Base-by-base conservation (phyloP, 176 grass and related monocot species). In the Aegilops speltoides region DNA sequence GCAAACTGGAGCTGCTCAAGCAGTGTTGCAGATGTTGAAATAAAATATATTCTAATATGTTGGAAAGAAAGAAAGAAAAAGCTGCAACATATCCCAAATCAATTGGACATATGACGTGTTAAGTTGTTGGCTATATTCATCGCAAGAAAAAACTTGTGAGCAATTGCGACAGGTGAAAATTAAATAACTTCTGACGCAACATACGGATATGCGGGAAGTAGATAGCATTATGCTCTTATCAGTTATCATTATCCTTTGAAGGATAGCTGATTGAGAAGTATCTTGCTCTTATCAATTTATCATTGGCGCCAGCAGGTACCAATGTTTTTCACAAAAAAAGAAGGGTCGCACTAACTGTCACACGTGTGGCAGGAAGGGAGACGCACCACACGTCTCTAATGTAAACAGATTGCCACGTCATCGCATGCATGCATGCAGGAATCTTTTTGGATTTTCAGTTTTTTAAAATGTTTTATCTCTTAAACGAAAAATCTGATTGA, bases 1-100 rank as follows among this genome's bases (percentile, higher is more conserved):
- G 82, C 79, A 71, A 89, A 85, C 82, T 31, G 76, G 34, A 43
- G 57, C 66, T 31, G 82, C 71, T 74, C 67, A 84, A 73, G 26
- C 67, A 43, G 81, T 22, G 40, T 41, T 41, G 46, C 46, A 5
- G 46, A 16, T 14, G 14, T 6, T 1, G 46, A 50, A 4, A 15
- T 4, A 50, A 52, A 52, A 52, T 16, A 52, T 52, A 52, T 52
- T 20, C 6, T 20, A 57, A 20, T 57, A 2, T 57, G 6, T 19
- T 8, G 48, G 48, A 52, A 52, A 17, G 48, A 52, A 17, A 17
- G 48, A 52, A 52, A 52, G 46, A 50, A 50, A 50, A 52, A 17
- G 48, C 15, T 6, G 48, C 48, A 52, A 1, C 1, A 52, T 52
- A 52, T 52, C 48, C 0, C 48, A 16, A 52, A 52, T 6, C 14